These are phyloP conservation scores for Chrysanthemum seticuspe DNA, from an alignment of 129 eudicot genomes.

Conservation along the genomic window DNA sequence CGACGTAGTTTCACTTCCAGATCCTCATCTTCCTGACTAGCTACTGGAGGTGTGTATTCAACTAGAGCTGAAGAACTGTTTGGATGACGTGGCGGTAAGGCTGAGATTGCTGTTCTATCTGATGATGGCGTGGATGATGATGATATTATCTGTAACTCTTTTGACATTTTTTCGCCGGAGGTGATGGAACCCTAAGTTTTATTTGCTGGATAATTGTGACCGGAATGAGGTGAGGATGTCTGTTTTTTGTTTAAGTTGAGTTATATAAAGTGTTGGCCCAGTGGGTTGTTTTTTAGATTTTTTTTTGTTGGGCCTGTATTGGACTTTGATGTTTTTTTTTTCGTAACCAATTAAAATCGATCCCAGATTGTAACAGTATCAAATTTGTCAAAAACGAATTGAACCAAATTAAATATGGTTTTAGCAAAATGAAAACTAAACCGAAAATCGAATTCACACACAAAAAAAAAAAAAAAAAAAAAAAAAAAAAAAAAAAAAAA, in stretches of 20 bases:
- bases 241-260: not conserved
- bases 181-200: conserved; percentile 6
- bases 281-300: not conserved
- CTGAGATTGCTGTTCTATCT: conserved; percentile 32
- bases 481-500: too few species aligned
- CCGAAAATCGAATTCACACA: too few species aligned
- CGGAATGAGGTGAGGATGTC: conserved; percentile 20
- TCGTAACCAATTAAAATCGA: too few species aligned
- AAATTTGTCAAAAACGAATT: too few species aligned
- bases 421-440: too few species aligned
- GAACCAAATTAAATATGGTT: too few species aligned
- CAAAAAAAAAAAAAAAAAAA: too few species aligned
- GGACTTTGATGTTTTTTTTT: not conserved
- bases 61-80: conserved; percentile 65
- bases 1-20: conserved; percentile 90
- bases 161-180: conserved; percentile 29
- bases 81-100: conserved; percentile 70
- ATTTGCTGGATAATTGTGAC: conserved; percentile 25
- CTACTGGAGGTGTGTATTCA: conserved; percentile 65
- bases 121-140: conserved; percentile 52
- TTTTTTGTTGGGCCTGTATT: not conserved
- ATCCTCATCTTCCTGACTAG: conserved; percentile 78
- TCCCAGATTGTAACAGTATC: too few species aligned
- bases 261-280: conserved; percentile 21
- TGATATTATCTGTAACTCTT: conserved; percentile 61